phyloP scores from a whole-genome alignment of 2,329 filamentous ascomycete genomes.

The Diaporthe longicolla region DNA sequence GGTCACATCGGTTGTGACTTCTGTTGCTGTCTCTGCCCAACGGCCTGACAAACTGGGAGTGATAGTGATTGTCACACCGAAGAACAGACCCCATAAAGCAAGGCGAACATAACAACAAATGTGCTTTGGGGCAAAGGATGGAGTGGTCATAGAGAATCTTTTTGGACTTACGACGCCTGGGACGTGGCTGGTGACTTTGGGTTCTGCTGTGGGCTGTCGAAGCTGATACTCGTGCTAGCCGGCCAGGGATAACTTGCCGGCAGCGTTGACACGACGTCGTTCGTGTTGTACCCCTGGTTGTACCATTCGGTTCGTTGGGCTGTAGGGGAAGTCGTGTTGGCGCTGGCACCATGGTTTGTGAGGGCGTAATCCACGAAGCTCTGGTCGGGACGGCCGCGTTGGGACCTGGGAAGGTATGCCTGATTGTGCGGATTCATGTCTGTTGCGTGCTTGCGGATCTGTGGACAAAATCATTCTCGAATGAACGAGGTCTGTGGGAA shows the following conservation, averaged over 20 bases:
- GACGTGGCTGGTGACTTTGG: background rate
- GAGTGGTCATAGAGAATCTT: background rate
- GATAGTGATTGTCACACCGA: background rate
- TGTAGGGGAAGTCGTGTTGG: background rate
- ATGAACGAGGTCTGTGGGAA: background rate
- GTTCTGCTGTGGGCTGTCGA: background rate
- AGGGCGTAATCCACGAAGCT: background rate
- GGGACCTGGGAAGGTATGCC: background rate
- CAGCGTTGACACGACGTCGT: background rate
- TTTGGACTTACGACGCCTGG: background rate
- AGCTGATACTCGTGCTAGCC: background rate
- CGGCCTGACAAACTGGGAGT: background rate
- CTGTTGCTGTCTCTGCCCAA: background rate
- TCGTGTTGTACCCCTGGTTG: background rate
- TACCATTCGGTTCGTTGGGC: background rate
- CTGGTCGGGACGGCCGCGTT: background rate
- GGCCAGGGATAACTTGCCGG: background rate
- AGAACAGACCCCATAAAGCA: no score
- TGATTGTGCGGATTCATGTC: constrained; percentile 11
- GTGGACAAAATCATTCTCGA: background rate
- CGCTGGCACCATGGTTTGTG: background rate
- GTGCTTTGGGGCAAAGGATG: no score
- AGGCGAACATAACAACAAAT: background rate
- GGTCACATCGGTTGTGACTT: background rate
- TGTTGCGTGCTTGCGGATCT: background rate